Evolutionary conservation across 2,329 filamentous ascomycete genomes (phyloP), one percentile per base, ranked within the genome.

Genomic region (Ascochyta lentis): DNA sequence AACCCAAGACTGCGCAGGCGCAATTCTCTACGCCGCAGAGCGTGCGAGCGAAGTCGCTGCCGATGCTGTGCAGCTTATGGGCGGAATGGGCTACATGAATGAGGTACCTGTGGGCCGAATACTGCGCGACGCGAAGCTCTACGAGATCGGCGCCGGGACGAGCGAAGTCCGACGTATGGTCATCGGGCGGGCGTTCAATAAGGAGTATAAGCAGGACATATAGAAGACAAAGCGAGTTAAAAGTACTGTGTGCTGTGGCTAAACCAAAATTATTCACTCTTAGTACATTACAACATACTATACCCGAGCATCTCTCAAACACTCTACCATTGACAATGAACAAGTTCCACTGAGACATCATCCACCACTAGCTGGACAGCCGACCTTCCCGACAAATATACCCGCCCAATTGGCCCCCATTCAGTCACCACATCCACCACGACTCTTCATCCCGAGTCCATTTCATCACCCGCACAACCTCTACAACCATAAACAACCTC

Each of bases 61-160:
- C 27, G 93, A 97, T 77, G 91, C 90, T 41, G 91, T 98, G 56
- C 95, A 99, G 77, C 83, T 96, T 56, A 84, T 99, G 70, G 95
- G 95, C 16, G 95, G 94, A 0, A 98, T 94, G 86, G 94, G 94
- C 3, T 98, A 98, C 72, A 86, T 96, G 65, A 96, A 97, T 76
- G 95, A 99, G 78, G 92, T 98, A 79, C 89, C 92, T 0, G 93
- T 92, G 0, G 96, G 93, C 22, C 83, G 94, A 61, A 83, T 98
- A 63, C 77, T 98, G 66, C 79, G 95, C 70, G 87, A 89, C 77
- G 86, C 87, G 4, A 89, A 89, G 73, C 76, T 99, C 57, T 99
- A 99, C 75, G 95, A 98, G 79, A 98, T 99, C 73, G 95, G 95
- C 1, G 95, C 95, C 5, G 95, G 95, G 6, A 98, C 95, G 3